These are phyloP conservation scores for Adenanthera pavonina DNA, from an alignment of 306 rosid species.

Conservation along the genomic window DNA sequence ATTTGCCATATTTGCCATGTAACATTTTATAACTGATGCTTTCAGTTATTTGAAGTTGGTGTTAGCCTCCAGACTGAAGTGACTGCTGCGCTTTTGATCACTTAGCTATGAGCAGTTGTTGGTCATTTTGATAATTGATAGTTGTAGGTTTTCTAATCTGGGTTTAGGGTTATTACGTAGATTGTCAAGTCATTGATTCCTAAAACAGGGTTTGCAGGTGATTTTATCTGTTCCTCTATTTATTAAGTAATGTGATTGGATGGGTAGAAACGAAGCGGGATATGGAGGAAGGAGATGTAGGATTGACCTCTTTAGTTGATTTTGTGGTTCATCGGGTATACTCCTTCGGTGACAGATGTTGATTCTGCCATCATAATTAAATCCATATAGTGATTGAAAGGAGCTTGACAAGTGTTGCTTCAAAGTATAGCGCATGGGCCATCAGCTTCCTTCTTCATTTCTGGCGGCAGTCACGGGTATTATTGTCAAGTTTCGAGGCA, in stretches of 20 bases:
- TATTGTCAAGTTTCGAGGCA: background rate
- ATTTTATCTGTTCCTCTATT: slow-evolving; percentile 1
- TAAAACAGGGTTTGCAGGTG: slow-evolving; percentile 9
- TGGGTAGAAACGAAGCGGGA: background rate
- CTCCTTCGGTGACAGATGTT: background rate
- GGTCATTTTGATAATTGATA: background rate
- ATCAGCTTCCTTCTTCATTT: background rate
- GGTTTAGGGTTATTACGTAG: background rate
- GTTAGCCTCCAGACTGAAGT: background rate
- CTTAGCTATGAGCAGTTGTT: background rate
- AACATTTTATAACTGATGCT: background rate
- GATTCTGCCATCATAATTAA: background rate
- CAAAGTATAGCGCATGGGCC: background rate
- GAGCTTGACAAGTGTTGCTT: background rate
- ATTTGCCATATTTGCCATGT: background rate
- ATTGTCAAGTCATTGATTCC: background rate
- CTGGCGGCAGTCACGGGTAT: slow-evolving; percentile 3
- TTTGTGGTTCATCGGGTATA: background rate
- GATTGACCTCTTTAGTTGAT: slow-evolving; percentile 5
- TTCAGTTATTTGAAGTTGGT: background rate
- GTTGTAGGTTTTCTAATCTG: background rate
- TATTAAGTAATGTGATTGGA: background rate
- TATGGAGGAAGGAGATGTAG: background rate
- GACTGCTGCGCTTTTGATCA: background rate
- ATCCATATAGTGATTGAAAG: background rate